phyloP scores from a whole-genome alignment of 1,284 basidiomycete genomes.

The Xerocomus minutiporus region DNA sequence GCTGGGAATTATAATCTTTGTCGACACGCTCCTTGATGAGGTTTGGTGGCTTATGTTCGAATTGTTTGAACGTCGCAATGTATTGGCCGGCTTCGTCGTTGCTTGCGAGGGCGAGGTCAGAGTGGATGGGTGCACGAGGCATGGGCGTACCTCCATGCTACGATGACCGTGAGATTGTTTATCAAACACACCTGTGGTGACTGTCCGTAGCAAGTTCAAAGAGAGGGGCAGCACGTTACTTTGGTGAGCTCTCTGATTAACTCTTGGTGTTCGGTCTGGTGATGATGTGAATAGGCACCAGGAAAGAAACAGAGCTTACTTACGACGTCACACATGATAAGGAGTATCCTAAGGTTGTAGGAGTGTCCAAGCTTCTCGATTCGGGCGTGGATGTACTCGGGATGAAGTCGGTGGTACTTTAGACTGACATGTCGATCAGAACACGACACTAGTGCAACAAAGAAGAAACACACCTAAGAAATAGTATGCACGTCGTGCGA shows the following conservation, averaged over 20 bases:
- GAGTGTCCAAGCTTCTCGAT: conserved; percentile 81
- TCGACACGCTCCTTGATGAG: conserved; percentile 91
- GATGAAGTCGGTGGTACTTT: conserved; percentile 93
- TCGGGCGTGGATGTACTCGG: conserved; percentile 91
- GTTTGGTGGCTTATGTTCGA: conserved; percentile 91
- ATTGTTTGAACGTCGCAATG: conserved; percentile 87
- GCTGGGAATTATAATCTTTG: conserved; percentile 79
- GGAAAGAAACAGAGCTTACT: conserved; percentile 29
- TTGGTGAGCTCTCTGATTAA: conserved; percentile 92
- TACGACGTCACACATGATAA: conserved; percentile 91
- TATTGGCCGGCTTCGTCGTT: conserved; percentile 91
- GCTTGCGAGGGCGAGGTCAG: conserved; percentile 38
- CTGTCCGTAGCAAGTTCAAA: conserved; percentile 5
- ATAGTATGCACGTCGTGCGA: conserved; percentile 89
- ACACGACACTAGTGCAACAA: not conserved
- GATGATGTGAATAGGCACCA: not conserved
- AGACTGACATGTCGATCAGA: conserved; percentile 51
- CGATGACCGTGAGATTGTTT: conserved; percentile 89
- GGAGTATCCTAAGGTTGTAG: conserved; percentile 83
- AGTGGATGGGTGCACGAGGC: not conserved
- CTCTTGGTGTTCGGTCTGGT: conserved; percentile 83
- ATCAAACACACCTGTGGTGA: conserved; percentile 68
- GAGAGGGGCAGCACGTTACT: conserved; percentile 33
- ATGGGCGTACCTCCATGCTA: conserved; percentile 76
- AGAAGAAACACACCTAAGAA: conserved; percentile 62